These are phyloP conservation scores for Vigna trinervia DNA, from an alignment of 306 rosid species.

Conservation along the genomic window DNA sequence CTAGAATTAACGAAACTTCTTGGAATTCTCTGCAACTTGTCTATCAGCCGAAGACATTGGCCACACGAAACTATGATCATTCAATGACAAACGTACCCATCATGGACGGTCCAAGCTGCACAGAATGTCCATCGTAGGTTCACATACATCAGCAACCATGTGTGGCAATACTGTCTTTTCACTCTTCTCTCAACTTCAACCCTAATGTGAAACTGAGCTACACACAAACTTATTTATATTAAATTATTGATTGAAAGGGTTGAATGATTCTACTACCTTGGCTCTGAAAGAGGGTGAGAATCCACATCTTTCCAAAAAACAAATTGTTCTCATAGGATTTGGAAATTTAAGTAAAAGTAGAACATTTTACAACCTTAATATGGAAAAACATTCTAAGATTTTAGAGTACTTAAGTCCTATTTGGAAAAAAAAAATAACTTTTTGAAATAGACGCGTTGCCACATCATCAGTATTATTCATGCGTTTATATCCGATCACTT, in stretches of 20 bases:
- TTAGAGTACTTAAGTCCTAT: not conserved
- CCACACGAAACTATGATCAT: slow-evolving; percentile 5
- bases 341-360: not conserved
- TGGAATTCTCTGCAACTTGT: slow-evolving; percentile 28
- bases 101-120: not conserved
- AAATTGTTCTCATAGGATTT: not conserved
- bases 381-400: not conserved
- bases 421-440: too few relatives aligned
- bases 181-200: not conserved
- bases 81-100: slow-evolving; percentile 25
- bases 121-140: not conserved
- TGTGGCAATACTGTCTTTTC: slow-evolving; percentile 1
- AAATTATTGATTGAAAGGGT: not conserved
- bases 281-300: not conserved
- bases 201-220: not conserved
- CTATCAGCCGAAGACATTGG: slow-evolving; percentile 11
- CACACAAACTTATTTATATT: not conserved
- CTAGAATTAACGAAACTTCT: slow-evolving; percentile 45
- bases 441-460: not conserved
- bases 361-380: not conserved
- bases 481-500: too few relatives aligned
- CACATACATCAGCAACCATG: not conserved
- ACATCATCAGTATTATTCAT: too few relatives aligned
- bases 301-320: not conserved
- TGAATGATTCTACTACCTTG: not conserved